A percentile compares a stretch with the other conserved stretches of the same genome.
These are phyloP conservation scores for Eudorina sp. DNA, from an alignment of 139 green algal species.

Conservation along the genomic window DNA sequence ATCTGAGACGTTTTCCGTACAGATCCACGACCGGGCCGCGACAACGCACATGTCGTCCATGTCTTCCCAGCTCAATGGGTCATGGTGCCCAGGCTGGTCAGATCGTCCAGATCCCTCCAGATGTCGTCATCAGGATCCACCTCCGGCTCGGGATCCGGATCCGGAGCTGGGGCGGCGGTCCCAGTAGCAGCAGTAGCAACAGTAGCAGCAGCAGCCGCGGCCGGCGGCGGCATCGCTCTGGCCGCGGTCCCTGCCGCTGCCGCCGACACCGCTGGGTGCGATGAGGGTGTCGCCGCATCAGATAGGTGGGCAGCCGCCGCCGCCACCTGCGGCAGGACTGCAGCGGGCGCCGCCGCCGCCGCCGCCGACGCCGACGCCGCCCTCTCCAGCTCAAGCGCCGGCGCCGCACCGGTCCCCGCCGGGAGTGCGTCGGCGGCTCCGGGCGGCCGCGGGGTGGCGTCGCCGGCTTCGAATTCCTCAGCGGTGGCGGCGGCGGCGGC, in stretches of 20 bases:
- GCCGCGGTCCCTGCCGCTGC: not conserved
- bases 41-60: too few relatives aligned
- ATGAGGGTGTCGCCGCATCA: not conserved
- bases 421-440: not conserved
- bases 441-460: not conserved
- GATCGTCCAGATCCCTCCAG: slow-evolving; percentile 31
- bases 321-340: too few relatives aligned
- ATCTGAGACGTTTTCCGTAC: too few relatives aligned
- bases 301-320: not conserved
- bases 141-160: not conserved
- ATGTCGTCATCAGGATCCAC: not conserved
- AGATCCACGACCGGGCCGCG: too few relatives aligned
- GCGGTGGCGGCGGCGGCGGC: not conserved
- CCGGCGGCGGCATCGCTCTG: not conserved
- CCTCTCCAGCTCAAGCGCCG: too few relatives aligned
- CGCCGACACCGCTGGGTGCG: not conserved
- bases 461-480: not conserved
- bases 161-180: not conserved
- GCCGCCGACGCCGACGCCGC: not conserved
- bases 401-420: too few relatives aligned
- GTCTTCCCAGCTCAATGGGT: slow-evolving; percentile 1
- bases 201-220: not conserved
- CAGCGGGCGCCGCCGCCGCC: not conserved
- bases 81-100: slow-evolving; percentile 29
- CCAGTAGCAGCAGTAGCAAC: not conserved